Conservation (phyloP, 1,284 basidiomycete species). For the Ceratorhiza oryzae-sativae region DNA sequence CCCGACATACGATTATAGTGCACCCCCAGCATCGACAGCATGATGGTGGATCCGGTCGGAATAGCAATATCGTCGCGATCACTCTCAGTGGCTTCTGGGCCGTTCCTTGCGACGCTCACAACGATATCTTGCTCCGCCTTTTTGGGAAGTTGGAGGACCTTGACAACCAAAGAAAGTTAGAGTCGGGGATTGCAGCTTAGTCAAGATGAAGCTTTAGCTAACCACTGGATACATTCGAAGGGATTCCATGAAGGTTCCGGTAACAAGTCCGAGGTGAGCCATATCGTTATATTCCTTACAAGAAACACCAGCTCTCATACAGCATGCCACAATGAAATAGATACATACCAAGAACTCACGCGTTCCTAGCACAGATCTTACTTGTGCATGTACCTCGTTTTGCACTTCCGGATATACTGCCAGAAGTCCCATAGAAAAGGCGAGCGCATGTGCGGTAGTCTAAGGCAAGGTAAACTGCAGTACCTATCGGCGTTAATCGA, state of each 20-base stretch:
- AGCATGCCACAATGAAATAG: not conserved
- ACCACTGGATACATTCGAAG: conserved; percentile 40
- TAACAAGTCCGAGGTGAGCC: conserved; percentile 14
- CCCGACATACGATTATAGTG: conserved; percentile 20
- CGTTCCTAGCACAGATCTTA: conserved; percentile 17
- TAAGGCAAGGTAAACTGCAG: not conserved
- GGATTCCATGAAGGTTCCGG: conserved; percentile 22
- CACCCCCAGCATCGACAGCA: not conserved
- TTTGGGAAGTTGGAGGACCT: not conserved
- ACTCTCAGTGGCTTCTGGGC: not conserved
- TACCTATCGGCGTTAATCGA: too few relatives aligned
- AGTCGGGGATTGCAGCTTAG: too few relatives aligned
- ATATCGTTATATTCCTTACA: conserved; percentile 36
- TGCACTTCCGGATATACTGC: conserved; percentile 29
- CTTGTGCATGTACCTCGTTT: conserved; percentile 34
- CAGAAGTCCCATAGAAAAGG: conserved; percentile 32
- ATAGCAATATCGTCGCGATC: not conserved
- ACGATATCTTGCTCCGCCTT: not conserved
- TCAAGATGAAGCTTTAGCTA: not conserved
- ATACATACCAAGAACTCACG: conserved; percentile 1
- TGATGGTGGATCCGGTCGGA: not conserved
- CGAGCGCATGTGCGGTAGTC: conserved; percentile 39
- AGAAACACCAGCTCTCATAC: too few relatives aligned
- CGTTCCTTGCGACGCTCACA: conserved; percentile 14
- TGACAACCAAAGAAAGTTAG: not conserved